Evolutionary conservation across 345 rosid genomes (phyloP), one percentile per base, ranked within the genome.

Genomic region (Microcos paniculata): DNA sequence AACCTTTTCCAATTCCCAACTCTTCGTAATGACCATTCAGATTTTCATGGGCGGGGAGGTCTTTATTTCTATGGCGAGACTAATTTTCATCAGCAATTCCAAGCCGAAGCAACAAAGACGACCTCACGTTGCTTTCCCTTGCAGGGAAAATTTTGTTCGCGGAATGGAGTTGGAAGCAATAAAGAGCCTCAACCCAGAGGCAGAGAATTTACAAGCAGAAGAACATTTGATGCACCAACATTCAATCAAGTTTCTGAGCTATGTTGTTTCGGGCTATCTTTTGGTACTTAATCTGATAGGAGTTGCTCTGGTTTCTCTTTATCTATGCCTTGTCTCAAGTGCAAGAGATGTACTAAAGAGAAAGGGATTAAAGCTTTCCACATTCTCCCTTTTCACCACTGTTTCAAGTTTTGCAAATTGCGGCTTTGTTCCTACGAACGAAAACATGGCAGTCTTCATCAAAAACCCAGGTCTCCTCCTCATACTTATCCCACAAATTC

Each of bases 341-440:
- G 86, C 91, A 8, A 79, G 64, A 24, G 6, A 80, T 0, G 80
- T 88, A 0, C 79, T 90, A 0, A 38, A 76, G 43, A 16, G 21
- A 59, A 88, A 84, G 51, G 82, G 79, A 0, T 56, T 90, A 4
- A 51, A 79, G 7, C 13, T 28, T 2, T 28, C 40, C 23, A 90
- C 88, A 14, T 90, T 88, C 72, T 82, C 91, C 0, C 38, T 86
- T 31, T 86, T 90, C 76, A 77, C 84, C 10, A 52, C 74, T 0
- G 81, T 88, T 11, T 88, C 91, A 0, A 88, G 86, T 2, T 86
- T 88, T 40, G 63, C 85, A 0, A 86, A 48, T 40, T 85, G 87
- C 4, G 94, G 93, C 0, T 88, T 90, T 11, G 73, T 86, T 0
- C 91, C 94, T 0, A 88, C 91, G 6, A 88, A 90, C 6, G 91